These are phyloP conservation scores for Fusarium tupiense DNA, from an alignment of 2,329 filamentous ascomycete species.

Conservation along the genomic window DNA sequence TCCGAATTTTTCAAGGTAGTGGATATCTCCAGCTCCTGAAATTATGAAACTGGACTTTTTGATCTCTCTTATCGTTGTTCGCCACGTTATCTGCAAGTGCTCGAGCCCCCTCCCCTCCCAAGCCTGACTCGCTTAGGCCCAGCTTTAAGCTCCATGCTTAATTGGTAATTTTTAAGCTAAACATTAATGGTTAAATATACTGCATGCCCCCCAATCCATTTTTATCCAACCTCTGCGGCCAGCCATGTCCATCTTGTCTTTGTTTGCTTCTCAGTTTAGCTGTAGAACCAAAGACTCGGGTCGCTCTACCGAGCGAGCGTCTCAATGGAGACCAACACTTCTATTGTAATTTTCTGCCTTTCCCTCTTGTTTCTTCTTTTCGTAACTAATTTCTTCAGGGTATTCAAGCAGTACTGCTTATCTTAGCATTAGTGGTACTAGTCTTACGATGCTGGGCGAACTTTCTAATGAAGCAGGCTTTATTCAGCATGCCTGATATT, in stretches of 20 bases:
- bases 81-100: neutral
- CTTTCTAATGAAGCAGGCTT: neutral
- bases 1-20: neutral
- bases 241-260: neutral
- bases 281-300: neutral
- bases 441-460: neutral
- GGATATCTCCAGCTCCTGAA: neutral
- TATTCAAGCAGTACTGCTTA: conserved; percentile 2
- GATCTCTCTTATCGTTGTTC: neutral
- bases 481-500: neutral
- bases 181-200: neutral
- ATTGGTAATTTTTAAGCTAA: neutral
- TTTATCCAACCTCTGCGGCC: neutral
- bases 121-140: neutral
- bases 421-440: neutral
- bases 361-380: neutral
- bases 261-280: neutral
- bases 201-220: neutral
- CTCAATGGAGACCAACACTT: neutral
- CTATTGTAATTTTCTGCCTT: neutral
- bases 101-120: neutral
- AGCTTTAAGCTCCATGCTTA: neutral
- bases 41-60: neutral
- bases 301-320: neutral
- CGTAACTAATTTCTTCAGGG: neutral